A percentile compares a stretch with the other conserved stretches of the same genome.
These are phyloP conservation scores for Leccinum brunneo-olivaceum DNA, from an alignment of 1,284 basidiomycete genomes.

Conservation along the genomic window DNA sequence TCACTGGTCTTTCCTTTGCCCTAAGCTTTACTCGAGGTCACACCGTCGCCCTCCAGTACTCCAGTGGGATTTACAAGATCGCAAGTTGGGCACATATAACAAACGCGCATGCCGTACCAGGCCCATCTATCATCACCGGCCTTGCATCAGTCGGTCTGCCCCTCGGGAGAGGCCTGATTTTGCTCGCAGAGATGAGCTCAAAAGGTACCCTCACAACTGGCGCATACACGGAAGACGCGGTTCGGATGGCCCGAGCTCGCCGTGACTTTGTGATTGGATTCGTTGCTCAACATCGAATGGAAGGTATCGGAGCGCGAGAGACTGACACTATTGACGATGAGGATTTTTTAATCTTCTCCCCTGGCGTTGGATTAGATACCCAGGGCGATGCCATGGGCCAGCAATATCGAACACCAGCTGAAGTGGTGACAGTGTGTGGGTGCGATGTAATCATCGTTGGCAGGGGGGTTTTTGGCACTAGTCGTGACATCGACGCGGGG, in stretches of 20 bases:
- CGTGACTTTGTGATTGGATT: conserved; percentile 92
- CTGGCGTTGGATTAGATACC: conserved; percentile 84
- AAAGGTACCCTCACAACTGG: conserved; percentile 83
- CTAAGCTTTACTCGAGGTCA: conserved; percentile 58
- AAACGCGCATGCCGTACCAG: conserved; percentile 93
- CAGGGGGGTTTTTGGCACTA: conserved; percentile 85
- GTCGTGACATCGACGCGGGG: conserved; percentile 51
- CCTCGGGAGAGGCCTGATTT: conserved; percentile 73
- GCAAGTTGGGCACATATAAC: conserved; percentile 96
- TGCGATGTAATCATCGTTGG: conserved; percentile 99
- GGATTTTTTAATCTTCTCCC: conserved; percentile 90
- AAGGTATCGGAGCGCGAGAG: conserved; percentile 45
- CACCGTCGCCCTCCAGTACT: conserved; percentile 94
- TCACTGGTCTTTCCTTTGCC: not conserved
- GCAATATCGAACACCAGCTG: conserved; percentile 88
- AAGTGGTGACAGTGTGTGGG: conserved; percentile 81
- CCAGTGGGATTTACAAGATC: conserved; percentile 89
- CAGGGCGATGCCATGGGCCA: conserved; percentile 91
- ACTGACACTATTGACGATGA: conserved; percentile 36
- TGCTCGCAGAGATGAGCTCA: conserved; percentile 97
- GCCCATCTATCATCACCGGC: conserved; percentile 88
- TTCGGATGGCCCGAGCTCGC: conserved; percentile 78
- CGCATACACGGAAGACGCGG: conserved; percentile 79
- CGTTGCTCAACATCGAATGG: conserved; percentile 85
- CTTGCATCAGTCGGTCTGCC: conserved; percentile 83